phyloP scores from a whole-genome alignment of 805 yeast genomes.

The Suhomyces sp. region DNA sequence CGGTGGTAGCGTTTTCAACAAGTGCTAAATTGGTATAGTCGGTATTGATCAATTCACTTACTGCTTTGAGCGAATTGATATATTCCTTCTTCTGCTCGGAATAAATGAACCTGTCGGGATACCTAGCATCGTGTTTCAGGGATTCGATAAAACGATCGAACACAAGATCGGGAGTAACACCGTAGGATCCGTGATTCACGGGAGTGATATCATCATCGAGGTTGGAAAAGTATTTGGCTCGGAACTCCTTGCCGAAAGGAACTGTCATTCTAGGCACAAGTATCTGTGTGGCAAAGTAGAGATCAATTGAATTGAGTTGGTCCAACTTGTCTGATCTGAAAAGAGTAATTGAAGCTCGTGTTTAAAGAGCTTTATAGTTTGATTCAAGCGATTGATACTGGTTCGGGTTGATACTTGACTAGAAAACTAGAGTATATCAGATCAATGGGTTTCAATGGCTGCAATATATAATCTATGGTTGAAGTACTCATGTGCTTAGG shows the following conservation, averaged over 20 bases:
- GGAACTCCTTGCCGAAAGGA: constrained; percentile 51
- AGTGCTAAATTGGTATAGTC: constrained; percentile 51
- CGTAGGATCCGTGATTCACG: constrained; percentile 68
- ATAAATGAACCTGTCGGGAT: constrained; percentile 49
- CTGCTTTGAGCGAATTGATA: constrained; percentile 31
- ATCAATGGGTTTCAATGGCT: no score
- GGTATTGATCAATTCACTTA: constrained; percentile 46
- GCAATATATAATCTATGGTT: no score
- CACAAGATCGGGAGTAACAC: constrained; percentile 52
- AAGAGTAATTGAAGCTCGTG: no score
- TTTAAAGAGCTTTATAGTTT: no score
- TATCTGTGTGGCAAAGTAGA: no score
- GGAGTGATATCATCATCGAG: constrained; percentile 42
- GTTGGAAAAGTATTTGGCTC: constrained; percentile 45
- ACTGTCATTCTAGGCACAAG: no score
- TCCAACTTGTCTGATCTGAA: no score
- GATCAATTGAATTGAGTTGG: no score
- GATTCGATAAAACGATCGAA: constrained; percentile 33
- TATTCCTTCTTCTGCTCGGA: constrained; percentile 26
- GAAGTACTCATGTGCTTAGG: no score
- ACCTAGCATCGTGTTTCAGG: constrained; percentile 24
- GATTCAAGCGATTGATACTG: no score
- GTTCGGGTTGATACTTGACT: no score
- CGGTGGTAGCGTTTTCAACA: constrained; percentile 60
- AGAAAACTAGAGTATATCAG: no score